Conservation (phyloP, 1,139 yeast genomes). For the Scheffersomyces stambukii region DNA sequence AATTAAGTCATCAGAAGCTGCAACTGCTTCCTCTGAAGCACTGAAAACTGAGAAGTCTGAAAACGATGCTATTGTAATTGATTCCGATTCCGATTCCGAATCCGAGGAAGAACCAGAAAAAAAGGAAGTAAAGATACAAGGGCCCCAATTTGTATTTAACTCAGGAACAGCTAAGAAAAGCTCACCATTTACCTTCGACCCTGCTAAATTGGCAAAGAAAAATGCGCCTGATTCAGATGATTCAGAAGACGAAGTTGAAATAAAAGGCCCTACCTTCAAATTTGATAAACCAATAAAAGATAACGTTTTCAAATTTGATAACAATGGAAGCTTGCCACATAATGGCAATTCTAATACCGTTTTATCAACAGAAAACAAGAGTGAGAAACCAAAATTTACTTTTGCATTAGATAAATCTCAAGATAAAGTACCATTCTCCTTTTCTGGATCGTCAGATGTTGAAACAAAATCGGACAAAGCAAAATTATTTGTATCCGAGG, state of each 20-base stretch:
- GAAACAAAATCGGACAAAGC: no score
- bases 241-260: slow-evolving; percentile 53
- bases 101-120: slow-evolving; percentile 33
- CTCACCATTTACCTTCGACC: slow-evolving; percentile 55
- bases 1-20: slow-evolving; percentile 2
- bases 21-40: slow-evolving; percentile 5
- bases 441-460: no score
- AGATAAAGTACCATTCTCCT: no score
- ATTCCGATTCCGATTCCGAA: slow-evolving; percentile 26
- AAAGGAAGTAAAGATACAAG: slow-evolving; percentile 50
- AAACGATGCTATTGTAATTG: slow-evolving; percentile 3
- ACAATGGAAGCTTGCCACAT: no score
- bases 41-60: neutral
- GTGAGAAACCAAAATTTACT: slow-evolving; percentile 12
- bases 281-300: slow-evolving; percentile 46
- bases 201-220: slow-evolving; percentile 36
- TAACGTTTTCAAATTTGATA: slow-evolving; percentile 48
- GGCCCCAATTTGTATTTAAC: slow-evolving; percentile 58
- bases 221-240: slow-evolving; percentile 37
- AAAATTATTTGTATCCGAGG: no score
- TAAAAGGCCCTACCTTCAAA: slow-evolving; percentile 64
- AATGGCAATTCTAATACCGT: neutral
- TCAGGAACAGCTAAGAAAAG: slow-evolving; percentile 48
- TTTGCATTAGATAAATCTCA: no score
- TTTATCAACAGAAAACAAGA: no score